Percentiles rank a stretch among this genome's conserved stretches.
Evolutionary conservation across 73 alveolate species (phyloP).

Genomic region (Paramecium sonneborni): DNA sequence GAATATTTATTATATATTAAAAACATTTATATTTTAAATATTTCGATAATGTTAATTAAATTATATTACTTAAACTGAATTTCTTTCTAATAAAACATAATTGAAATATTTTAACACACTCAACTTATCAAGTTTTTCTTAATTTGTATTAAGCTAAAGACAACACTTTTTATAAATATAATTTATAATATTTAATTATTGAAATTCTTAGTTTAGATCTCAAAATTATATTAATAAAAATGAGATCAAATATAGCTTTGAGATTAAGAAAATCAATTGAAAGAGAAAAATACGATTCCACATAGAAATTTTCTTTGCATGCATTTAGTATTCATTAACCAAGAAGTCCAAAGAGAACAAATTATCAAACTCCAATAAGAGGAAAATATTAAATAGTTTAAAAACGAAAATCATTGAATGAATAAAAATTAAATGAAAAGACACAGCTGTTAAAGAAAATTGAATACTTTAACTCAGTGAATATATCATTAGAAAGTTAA

Average conservation of each 20-base stretch:
- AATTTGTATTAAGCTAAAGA: neutral
- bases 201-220: neutral
- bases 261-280: neutral
- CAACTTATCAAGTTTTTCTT: too few relatives aligned
- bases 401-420: constrained; percentile 2
- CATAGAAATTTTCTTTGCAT: neutral
- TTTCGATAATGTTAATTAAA: too few relatives aligned
- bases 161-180: neutral
- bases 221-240: neutral
- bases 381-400: neutral
- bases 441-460: neutral
- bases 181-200: neutral
- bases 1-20: too few relatives aligned
- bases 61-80: too few relatives aligned
- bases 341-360: neutral
- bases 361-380: neutral
- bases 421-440: neutral
- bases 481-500: neutral
- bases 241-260: constrained; percentile 37
- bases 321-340: neutral
- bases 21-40: too few relatives aligned
- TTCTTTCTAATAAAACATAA: too few relatives aligned
- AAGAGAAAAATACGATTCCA: neutral
- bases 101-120: too few relatives aligned
- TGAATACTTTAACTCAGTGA: neutral